Evolutionary conservation across 768 basidiomycete species (phyloP).

Genomic region (Lactarius psammicola): DNA sequence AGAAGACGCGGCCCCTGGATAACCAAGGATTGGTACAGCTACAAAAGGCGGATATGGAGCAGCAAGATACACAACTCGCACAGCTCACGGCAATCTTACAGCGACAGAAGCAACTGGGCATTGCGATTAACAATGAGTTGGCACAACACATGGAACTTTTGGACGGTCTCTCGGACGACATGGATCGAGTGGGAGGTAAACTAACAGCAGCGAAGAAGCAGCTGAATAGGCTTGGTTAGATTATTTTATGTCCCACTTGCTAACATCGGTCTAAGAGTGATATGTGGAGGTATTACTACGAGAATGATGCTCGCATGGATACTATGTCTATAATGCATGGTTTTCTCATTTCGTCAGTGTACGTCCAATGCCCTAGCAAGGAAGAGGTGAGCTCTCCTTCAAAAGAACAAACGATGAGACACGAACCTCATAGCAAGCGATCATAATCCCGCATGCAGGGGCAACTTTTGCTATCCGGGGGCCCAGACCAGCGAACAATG

Average conservation of each 20-base stretch:
- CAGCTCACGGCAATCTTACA: constrained; percentile 78
- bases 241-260: neutral
- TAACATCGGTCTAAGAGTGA: constrained; percentile 12
- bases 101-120: constrained; percentile 81
- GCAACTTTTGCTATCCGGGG: constrained; percentile 95
- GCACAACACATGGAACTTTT: constrained; percentile 81
- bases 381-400: constrained; percentile 22
- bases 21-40: constrained; percentile 74
- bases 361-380: constrained; percentile 56
- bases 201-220: constrained; percentile 78
- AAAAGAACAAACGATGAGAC: constrained; percentile 6
- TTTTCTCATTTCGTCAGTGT: constrained; percentile 42
- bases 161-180: constrained; percentile 71
- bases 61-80: constrained; percentile 81
- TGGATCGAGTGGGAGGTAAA: constrained; percentile 77
- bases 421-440: constrained; percentile 86
- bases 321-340: constrained; percentile 20
- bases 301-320: constrained; percentile 2
- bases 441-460: constrained; percentile 98
- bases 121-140: constrained; percentile 84
- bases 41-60: constrained; percentile 76
- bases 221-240: constrained; percentile 70
- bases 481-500: constrained; percentile 79
- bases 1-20: constrained; percentile 84
- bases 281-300: constrained; percentile 15